phyloP scores from a whole-genome alignment of 139 green algal genomes.

The Micromonas pusilla region DNA sequence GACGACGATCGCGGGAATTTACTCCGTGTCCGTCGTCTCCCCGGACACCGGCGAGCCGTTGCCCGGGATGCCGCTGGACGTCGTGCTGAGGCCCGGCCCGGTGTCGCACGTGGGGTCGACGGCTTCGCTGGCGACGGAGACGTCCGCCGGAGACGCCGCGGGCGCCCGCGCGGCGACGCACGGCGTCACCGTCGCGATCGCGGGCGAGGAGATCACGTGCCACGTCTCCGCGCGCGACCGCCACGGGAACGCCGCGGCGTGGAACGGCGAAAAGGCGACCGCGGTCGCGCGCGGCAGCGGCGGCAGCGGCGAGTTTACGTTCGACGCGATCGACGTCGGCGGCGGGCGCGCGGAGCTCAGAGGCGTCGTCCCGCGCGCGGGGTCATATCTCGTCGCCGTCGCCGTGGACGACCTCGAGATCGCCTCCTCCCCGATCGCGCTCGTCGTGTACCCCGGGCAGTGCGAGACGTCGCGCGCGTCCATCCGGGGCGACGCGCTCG shows the following conservation, averaged over 20 bases:
- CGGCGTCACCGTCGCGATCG: slow-evolving; percentile 10
- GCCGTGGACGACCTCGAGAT: not conserved
- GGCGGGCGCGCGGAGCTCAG: not conserved
- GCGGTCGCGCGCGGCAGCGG: not conserved
- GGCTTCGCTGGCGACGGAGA: not conserved
- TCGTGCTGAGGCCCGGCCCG: not conserved
- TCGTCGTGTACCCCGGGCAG: slow-evolving; percentile 12
- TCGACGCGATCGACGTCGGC: slow-evolving; percentile 4
- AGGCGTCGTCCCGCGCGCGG: not conserved
- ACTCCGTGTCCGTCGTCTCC: not conserved
- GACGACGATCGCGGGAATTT: slow-evolving; percentile 6
- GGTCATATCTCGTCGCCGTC: not conserved
- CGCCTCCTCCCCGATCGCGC: not conserved
- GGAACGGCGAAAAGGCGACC: not conserved
- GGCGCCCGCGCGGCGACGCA: no score
- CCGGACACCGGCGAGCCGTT: slow-evolving; percentile 9
- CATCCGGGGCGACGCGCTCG: slow-evolving; percentile 3
- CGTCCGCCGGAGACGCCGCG: not conserved
- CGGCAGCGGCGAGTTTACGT: not conserved
- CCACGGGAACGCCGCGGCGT: slow-evolving; percentile 5
- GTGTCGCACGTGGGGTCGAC: slow-evolving; percentile 11
- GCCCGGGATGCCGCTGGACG: not conserved
- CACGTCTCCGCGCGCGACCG: slow-evolving; percentile 3
- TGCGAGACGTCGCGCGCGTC: slow-evolving; percentile 4
- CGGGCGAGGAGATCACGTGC: slow-evolving; percentile 8